A percentile compares a stretch with the other conserved stretches of the same genome.
phyloP scores from a whole-genome alignment of 345 rosid species.

The Syzygium jambos region DNA sequence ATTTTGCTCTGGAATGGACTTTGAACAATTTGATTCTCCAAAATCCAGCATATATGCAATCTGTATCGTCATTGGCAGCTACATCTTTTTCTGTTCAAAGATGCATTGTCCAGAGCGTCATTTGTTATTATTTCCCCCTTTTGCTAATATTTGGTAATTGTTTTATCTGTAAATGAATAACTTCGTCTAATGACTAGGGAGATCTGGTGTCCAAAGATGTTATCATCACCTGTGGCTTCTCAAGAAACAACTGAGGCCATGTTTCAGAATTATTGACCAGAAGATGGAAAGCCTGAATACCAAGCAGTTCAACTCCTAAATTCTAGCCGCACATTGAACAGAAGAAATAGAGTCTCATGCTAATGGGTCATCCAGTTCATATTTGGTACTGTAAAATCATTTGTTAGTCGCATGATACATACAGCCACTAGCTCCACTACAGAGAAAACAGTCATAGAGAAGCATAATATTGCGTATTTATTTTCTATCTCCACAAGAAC shows the following conservation, averaged over 20 bases:
- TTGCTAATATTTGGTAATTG: not conserved
- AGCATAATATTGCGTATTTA: not conserved
- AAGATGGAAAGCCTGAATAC: not conserved
- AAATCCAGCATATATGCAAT: not conserved
- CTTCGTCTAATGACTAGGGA: not conserved
- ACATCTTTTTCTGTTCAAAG: not conserved
- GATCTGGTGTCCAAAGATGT: not conserved
- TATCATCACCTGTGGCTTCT: not conserved
- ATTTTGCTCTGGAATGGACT: not conserved
- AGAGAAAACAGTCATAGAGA: not conserved
- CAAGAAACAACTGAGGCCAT: not conserved
- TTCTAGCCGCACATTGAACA: not conserved
- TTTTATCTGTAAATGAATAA: not conserved
- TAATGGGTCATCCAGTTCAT: not conserved
- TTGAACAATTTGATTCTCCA: not conserved
- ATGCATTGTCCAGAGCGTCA: not conserved
- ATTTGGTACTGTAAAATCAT: not conserved
- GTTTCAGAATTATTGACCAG: not conserved
- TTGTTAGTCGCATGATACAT: not conserved
- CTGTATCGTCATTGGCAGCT: not conserved
- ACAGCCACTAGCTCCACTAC: not conserved
- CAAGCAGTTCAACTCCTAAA: not conserved
- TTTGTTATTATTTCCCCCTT: not conserved
- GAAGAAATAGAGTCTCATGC: not conserved
- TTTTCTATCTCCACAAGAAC: constrained; percentile 34